Evolutionary conservation across 2,329 filamentous ascomycete genomes (phyloP), one percentile per base, ranked within the genome.

Genomic region (Monilinia polystroma): DNA sequence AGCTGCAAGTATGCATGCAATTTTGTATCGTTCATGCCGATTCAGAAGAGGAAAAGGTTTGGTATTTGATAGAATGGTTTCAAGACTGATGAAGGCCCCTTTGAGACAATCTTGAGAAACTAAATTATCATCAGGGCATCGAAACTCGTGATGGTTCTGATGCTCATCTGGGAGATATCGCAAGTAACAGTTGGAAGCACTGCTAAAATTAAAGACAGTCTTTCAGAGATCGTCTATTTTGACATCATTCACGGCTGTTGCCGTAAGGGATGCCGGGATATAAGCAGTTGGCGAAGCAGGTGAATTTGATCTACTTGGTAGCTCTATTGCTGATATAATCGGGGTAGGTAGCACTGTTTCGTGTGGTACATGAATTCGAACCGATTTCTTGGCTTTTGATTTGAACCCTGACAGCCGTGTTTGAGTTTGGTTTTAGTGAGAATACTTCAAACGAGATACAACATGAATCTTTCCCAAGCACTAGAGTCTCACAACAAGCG

Each of bases 1-100:
- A 1, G 72, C 72, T 11, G 72, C 71, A 3, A 74, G 59, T 26
- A 73, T 68, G 38, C 62, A 66, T 1, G 72, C 72, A 57, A 73
- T 58, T 47, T 68, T 71, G 49, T 70, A 70, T 55, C 73, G 68
- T 32, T 74, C 58, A 32, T 70, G 67, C 4, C 71, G 49, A 51
- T 51, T 73, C 0, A 73, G 63, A 26, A 38, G 67, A 4, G 56
- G 10, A 5, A 43, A 49, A 35, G 26, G 26, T 12, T 58, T 18
- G 10, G 51, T 26, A 11, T 56, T 53, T 43, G 45, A 56, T 14
- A 74, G 65, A 16, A 73, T 56, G 6, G 63, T 66, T 11, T 70
- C 69, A 20, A 74, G 67, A 49, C 68, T 73, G 18, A 72, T 63
- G 18, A 65, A 32, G 2, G 41, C 14, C 4, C 41, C 12, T 18